Evolutionary conservation across 148 eudicot species (phyloP), one percentile per base, ranked within the genome.

Genomic region (Rheum nobile): DNA sequence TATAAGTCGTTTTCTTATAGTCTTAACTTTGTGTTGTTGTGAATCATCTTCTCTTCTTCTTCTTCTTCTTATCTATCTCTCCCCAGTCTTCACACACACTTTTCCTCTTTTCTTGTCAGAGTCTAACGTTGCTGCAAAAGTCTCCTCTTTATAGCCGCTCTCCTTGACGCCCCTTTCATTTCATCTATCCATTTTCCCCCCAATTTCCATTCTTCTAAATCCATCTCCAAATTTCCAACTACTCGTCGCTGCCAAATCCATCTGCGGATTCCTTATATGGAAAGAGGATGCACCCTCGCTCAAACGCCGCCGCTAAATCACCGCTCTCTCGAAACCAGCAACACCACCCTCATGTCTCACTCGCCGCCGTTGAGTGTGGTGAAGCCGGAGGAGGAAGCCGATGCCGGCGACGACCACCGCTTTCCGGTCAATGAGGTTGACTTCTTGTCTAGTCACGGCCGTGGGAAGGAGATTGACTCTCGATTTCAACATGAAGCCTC

Each of bases 71-170:
- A 35, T 1, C 4, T 35, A 8, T 16, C 31, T 24, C 26, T 28
- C 1, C 13, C 34, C 11, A 26, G 67, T 26, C 67, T 57, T 26
- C 31, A 24, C 68, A 61, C n/a, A n/a, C n/a, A n/a, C 28, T 41
- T 41, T 41, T 41, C 10, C n/a, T 54, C n/a, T 61, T 61, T 29
- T 63, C 38, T 31, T 63, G 38, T 28, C 38, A 12, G 6, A 9
- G 63, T 55, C 31, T 22, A 21, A 4, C 12, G 4, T 46, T 13
- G 17, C 41, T 46, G 16, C 28, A 21, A 54, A 54, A 22, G 63
- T 57, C 24, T 76, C 86, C 34, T 82, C 79, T 87, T 78, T 77
- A 88, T 85, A 90, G 80, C 80, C 86, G 34, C 73, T 70, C 75
- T 67, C 74, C 72, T 71, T 72, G 38, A 82, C 84, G 84, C 90